Conservation (phyloP, 2,329 filamentous ascomycete genomes). For the Coniochaeta pulveracea region DNA sequence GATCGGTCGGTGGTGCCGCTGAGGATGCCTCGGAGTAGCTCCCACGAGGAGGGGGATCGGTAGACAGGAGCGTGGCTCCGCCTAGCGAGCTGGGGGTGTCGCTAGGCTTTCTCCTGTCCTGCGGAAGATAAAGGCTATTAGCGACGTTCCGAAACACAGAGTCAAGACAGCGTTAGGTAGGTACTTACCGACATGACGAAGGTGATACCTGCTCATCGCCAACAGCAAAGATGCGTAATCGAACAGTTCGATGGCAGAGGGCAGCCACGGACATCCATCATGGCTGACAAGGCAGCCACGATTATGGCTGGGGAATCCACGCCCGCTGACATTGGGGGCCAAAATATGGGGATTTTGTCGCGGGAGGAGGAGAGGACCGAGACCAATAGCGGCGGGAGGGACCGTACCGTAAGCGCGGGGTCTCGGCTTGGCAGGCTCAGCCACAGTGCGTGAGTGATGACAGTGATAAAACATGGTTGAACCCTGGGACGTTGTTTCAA, state of each 20-base stretch:
- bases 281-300: neutral
- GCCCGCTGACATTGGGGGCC: neutral
- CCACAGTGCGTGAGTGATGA: neutral
- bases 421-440: slow-evolving; percentile 2
- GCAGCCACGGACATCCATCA: no score
- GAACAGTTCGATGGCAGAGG: no score
- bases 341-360: neutral
- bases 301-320: neutral
- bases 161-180: neutral
- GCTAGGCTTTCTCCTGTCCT: slow-evolving; percentile 1
- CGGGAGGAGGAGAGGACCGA: neutral
- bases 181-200: slow-evolving; percentile 2
- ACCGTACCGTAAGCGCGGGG: slow-evolving; percentile 1
- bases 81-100: slow-evolving; percentile 2
- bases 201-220: neutral
- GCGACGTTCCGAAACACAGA: neutral
- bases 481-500: no score
- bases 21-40: slow-evolving; percentile 1
- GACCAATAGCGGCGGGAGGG: slow-evolving; percentile 4
- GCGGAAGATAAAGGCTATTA: neutral
- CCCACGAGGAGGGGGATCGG: neutral
- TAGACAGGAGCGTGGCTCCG: neutral
- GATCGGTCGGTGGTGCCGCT: neutral
- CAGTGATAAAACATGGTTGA: neutral
- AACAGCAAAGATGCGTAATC: neutral